Percentiles rank a stretch among this genome's conserved stretches.
phyloP scores from a whole-genome alignment of 2,329 filamentous ascomycete genomes.

The Ampelomyces quisqualis region DNA sequence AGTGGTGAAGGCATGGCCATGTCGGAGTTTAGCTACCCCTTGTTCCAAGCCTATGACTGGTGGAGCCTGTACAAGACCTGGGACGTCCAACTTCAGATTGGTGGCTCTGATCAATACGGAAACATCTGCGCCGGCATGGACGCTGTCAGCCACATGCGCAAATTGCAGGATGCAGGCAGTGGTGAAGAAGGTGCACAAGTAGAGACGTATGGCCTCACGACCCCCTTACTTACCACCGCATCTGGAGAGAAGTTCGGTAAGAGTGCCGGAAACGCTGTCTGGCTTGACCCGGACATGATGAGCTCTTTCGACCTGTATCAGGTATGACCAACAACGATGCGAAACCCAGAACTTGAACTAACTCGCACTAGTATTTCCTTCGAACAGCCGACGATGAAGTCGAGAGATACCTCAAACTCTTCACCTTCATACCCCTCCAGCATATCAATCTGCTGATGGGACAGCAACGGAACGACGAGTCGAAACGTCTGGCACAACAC shows the following conservation, averaged over 20 bases:
- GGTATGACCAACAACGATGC: conserved; percentile 49
- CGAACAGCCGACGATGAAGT: conserved; percentile 79
- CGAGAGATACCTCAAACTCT: conserved; percentile 77
- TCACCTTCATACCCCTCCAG: conserved; percentile 79
- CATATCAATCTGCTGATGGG: conserved; percentile 69
- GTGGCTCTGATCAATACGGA: conserved; percentile 92
- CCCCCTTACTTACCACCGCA: conserved; percentile 82
- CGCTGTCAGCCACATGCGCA: conserved; percentile 71
- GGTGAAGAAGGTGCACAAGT: conserved; percentile 41
- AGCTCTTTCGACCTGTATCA: conserved; percentile 82
- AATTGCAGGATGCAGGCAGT: no score
- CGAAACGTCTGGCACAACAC: conserved; percentile 78
- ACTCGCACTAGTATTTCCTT: conserved; percentile 71
- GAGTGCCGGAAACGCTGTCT: conserved; percentile 88
- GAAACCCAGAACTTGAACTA: not conserved
- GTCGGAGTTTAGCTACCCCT: conserved; percentile 87
- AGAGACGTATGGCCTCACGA: conserved; percentile 79
- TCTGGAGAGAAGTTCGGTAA: conserved; percentile 93
- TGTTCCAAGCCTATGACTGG: conserved; percentile 96
- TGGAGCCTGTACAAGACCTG: conserved; percentile 76
- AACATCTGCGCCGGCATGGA: conserved; percentile 93
- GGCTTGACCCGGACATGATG: conserved; percentile 83
- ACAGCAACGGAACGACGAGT: conserved; percentile 66
- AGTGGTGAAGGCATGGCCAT: conserved; percentile 91
- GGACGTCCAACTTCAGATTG: conserved; percentile 80